Evolutionary conservation across 495 filamentous ascomycete species (phyloP).

Genomic region (Chaetomium tenue): DNA sequence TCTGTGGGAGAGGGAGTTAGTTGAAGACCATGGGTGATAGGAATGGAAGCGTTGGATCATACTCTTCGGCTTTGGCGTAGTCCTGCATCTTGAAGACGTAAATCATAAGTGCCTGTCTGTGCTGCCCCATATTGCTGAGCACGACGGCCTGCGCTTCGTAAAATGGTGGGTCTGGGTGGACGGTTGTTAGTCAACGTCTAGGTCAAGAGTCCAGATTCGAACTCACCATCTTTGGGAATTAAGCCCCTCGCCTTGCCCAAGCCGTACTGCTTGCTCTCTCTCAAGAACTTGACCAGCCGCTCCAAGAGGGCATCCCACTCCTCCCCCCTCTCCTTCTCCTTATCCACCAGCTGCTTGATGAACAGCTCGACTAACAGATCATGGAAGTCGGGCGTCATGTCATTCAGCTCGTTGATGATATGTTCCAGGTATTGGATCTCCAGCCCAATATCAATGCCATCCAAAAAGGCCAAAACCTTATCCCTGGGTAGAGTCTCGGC

Average conservation of each 20-base stretch:
- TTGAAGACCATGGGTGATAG: not conserved
- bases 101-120: constrained; percentile 90
- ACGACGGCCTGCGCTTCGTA: constrained; percentile 90
- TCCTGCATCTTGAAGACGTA: constrained; percentile 93
- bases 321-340: constrained; percentile 44
- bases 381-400: constrained; percentile 81
- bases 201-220: not conserved
- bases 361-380: constrained; percentile 77
- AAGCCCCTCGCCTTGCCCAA: constrained; percentile 69
- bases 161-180: constrained; percentile 66
- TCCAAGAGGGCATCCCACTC: constrained; percentile 57
- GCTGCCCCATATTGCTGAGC: constrained; percentile 91
- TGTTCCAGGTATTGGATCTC: constrained; percentile 88
- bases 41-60: constrained; percentile 30
- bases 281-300: constrained; percentile 71
- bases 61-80: constrained; percentile 91
- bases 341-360: constrained; percentile 59
- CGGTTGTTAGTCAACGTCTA: not conserved
- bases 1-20: constrained; percentile 43
- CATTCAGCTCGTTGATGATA: constrained; percentile 81
- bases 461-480: constrained; percentile 70
- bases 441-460: constrained; percentile 62
- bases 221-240: constrained; percentile 75
- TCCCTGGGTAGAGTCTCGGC: constrained; percentile 83
- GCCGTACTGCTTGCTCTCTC: constrained; percentile 74